Evolutionary conservation across 495 filamentous ascomycete species (phyloP).

Genomic region (Tuber brumale): DNA sequence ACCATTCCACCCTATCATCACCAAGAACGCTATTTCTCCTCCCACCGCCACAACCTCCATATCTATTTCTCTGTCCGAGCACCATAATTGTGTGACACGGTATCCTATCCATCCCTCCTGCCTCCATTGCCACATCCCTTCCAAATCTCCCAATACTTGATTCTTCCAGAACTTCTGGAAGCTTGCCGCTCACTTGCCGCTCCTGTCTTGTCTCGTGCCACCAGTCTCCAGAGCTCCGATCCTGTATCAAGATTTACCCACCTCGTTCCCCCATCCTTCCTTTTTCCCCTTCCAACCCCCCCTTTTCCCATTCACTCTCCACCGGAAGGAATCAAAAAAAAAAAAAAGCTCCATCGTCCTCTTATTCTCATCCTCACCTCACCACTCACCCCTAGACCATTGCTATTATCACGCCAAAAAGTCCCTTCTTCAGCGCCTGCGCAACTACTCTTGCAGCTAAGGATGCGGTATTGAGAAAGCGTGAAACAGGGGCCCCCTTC

Average conservation of each 20-base stretch:
- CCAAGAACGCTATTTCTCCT: background rate
- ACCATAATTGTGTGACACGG: background rate
- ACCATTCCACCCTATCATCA: background rate
- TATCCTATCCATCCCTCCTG: background rate
- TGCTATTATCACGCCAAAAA: conserved; percentile 14
- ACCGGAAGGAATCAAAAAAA: background rate
- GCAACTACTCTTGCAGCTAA: conserved; percentile 12
- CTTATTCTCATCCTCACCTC: background rate
- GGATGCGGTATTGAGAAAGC: conserved; percentile 30
- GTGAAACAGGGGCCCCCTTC: conserved; percentile 33
- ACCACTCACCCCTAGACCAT: conserved; percentile 3
- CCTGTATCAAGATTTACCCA: conserved; percentile 22
- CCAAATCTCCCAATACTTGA: background rate
- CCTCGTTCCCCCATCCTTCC: conserved; percentile 17
- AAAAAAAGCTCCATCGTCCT: background rate
- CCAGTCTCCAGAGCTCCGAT: conserved; percentile 11
- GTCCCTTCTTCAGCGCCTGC: conserved; percentile 7
- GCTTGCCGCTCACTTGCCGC: conserved; percentile 23
- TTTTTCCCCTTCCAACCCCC: conserved; percentile 5
- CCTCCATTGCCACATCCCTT: background rate
- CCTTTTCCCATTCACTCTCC: conserved; percentile 8
- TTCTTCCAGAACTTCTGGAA: conserved; percentile 40
- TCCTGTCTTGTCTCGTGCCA: conserved; percentile 34
- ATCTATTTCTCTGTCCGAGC: background rate
- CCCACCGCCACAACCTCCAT: background rate